Base-by-base conservation (phyloP, 2,329 filamentous ascomycete species). In the Verticillium tricorpus region DNA sequence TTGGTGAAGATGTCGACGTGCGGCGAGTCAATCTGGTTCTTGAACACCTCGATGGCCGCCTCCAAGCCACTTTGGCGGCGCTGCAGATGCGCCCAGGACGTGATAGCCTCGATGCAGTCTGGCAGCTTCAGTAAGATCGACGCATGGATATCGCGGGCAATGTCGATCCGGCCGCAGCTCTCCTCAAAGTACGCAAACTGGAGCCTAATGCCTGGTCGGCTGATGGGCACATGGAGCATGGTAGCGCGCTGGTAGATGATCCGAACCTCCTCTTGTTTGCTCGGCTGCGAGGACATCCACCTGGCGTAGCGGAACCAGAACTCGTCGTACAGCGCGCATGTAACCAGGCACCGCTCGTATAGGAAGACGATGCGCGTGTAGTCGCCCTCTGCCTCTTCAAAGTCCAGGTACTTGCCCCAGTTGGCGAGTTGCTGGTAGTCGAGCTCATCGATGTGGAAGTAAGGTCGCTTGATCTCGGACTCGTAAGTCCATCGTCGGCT, bases 221-320 rank as follows among this genome's bases (percentile, higher is more conserved):
- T 92, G 69, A 98, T 89, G 3, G 94, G 93, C 1, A 96, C 92
- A 72, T 90, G 97, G 60, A 96, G 77, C 58, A 87, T 93, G 67
- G 90, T 89, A 11, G 94, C 95, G 61, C 93, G 88, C 73, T 94
- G 88, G 72, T 96, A 98, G 66, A 98, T 95, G 74, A 92, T 93
- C 62, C 95, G 89, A 6, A 94, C 89, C 71, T 97, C 93, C 72
- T 97, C 92, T 56, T 93, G 88, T 74, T 96, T 97, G 67, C 83
- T 87, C 1, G 86, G 78, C 71, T 96, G 91, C 0, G 87, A 87
- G 63, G 85, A 83, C 91, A 97, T 96, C 95, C 95, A 99, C 50
- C 94, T 84, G 17, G 90, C 92, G 75, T 97, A 99, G n/a, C 95
- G 90, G 70, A 96, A 87, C 95, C 95, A 99, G 75, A 98, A 96